These are phyloP conservation scores for Gastrolobium villosum DNA, from an alignment of 306 rosid genomes.

Conservation along the genomic window DNA sequence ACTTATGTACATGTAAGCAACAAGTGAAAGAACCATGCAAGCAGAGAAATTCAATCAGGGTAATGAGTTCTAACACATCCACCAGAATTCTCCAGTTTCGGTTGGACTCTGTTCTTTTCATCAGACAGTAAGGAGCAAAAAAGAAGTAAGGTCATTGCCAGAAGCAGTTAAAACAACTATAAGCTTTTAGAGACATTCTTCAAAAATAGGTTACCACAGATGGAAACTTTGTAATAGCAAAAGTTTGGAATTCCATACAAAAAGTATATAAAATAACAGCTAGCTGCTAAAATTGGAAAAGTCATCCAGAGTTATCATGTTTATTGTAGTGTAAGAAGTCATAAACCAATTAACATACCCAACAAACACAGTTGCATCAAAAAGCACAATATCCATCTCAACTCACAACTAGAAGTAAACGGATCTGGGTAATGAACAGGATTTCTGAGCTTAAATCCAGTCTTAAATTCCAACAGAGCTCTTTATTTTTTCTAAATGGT, in stretches of 20 bases:
- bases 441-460: not conserved
- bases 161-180: slow-evolving; percentile 1
- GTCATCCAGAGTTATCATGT: slow-evolving; percentile 8
- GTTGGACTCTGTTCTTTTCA: slow-evolving; percentile 14
- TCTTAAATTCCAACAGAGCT: slow-evolving; percentile 22
- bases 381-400: slow-evolving; percentile 2
- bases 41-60: slow-evolving; percentile 33
- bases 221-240: not conserved
- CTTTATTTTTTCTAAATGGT: slow-evolving; percentile 2
- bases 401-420: not conserved
- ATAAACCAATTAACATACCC: slow-evolving; percentile 4
- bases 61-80: not conserved
- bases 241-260: slow-evolving; percentile 9
- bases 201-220: slow-evolving; percentile 2
- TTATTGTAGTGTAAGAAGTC: slow-evolving; percentile 6
- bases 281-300: not conserved
- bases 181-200: not conserved
- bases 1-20: slow-evolving; percentile 1
- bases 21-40: slow-evolving; percentile 16
- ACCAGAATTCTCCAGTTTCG: not conserved
- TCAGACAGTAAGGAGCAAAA: not conserved
- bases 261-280: not conserved
- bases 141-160: not conserved
- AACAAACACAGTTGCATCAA: slow-evolving; percentile 14
- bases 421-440: not conserved